Evolutionary conservation across 495 filamentous ascomycete genomes (phyloP).

Genomic region (Chlorociboria aeruginascens): DNA sequence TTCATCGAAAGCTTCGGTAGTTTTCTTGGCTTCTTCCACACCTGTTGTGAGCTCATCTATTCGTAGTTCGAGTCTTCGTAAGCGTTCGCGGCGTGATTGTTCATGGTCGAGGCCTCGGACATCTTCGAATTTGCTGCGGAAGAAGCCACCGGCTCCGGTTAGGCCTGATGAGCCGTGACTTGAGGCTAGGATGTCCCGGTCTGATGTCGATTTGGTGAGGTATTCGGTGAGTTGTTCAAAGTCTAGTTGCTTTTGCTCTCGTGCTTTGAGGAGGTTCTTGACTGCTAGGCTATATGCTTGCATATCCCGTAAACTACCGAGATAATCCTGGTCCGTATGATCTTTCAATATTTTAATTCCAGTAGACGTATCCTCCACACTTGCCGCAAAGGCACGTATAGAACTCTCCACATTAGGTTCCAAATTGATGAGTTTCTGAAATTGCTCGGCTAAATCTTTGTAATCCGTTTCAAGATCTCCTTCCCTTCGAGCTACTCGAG

Average conservation of each 20-base stretch:
- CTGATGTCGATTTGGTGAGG: conserved; percentile 76
- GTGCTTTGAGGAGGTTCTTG: conserved; percentile 77
- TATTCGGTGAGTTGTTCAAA: conserved; percentile 95
- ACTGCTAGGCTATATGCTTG: conserved; percentile 76
- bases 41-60: conserved; percentile 83
- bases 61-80: conserved; percentile 78
- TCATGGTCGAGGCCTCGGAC: conserved; percentile 96
- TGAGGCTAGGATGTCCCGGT: conserved; percentile 74
- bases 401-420: conserved; percentile 77
- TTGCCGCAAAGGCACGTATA: conserved; percentile 71
- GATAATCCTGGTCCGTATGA: conserved; percentile 90
- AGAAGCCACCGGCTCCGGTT: conserved; percentile 69
- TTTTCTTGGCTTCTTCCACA: conserved; percentile 73
- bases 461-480: conserved; percentile 82
- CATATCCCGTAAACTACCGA: conserved; percentile 86
- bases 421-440: conserved; percentile 80
- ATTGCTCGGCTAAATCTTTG: conserved; percentile 79
- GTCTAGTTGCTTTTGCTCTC: conserved; percentile 96
- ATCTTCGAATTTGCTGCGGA: conserved; percentile 91
- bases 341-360: conserved; percentile 71
- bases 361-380: conserved; percentile 68
- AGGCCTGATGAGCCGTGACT: conserved; percentile 47
- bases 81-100: conserved; percentile 70
- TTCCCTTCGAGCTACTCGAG: conserved; percentile 78
- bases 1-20: conserved; percentile 81